Percentiles rank a stretch among this genome's conserved stretches.
phyloP scores from a whole-genome alignment of 2,329 filamentous ascomycete genomes.

The Colletotrichum tropicale region DNA sequence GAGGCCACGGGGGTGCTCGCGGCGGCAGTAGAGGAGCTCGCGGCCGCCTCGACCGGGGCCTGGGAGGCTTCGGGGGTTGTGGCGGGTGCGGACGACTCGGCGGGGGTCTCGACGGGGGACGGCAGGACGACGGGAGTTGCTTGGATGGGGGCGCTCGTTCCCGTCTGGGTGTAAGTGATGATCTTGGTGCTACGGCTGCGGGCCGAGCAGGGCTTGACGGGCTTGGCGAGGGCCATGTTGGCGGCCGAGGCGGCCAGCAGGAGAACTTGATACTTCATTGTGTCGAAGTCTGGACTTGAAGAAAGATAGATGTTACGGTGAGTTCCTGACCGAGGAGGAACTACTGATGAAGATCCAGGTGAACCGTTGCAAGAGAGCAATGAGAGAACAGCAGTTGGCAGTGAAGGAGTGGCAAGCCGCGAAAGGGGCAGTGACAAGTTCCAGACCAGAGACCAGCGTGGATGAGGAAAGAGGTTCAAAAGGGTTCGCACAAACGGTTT shows the following conservation, averaged over 20 bases:
- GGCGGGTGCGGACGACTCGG: not conserved
- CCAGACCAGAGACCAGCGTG: slow-evolving; percentile 14
- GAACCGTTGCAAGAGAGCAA: not conserved
- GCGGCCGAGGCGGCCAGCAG: slow-evolving; percentile 19
- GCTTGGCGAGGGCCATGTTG: slow-evolving; percentile 18
- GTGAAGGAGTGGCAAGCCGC: slow-evolving; percentile 6
- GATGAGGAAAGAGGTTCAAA: not conserved
- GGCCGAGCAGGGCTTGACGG: not conserved
- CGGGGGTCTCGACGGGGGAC: not conserved
- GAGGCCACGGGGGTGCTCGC: not conserved
- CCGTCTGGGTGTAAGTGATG: not conserved
- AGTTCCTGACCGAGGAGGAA: not conserved
- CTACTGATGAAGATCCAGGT: not conserved
- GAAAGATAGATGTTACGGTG: not conserved
- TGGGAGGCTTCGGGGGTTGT: not conserved
- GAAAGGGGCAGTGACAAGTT: not conserved
- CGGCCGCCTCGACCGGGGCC: not conserved
- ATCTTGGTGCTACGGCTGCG: not conserved
- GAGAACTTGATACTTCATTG: slow-evolving; percentile 21
- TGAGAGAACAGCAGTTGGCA: not conserved
- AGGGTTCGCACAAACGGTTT: not conserved
- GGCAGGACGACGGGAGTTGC: not conserved
- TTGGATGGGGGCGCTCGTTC: not conserved
- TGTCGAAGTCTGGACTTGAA: slow-evolving; percentile 9
- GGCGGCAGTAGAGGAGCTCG: not conserved